A percentile compares a stretch with the other conserved stretches of the same genome.
These are phyloP conservation scores for Micractinium conductrix DNA, from an alignment of 139 green algal genomes.

Conservation along the genomic window DNA sequence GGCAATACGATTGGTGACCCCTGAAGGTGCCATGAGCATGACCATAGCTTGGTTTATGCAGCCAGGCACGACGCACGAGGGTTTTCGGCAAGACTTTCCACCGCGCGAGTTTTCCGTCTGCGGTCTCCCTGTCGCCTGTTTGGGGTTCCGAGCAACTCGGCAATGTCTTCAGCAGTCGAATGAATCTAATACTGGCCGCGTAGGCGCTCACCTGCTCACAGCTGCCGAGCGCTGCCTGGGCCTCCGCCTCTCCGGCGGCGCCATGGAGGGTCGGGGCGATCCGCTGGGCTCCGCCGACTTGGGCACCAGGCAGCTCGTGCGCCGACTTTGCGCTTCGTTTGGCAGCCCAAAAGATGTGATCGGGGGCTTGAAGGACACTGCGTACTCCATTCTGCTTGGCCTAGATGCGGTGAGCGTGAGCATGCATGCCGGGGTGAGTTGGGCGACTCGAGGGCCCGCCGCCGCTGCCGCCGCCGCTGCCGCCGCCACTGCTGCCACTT, in stretches of 20 bases:
- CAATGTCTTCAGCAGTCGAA: too few relatives aligned
- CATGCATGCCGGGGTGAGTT: too few relatives aligned
- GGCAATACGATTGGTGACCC: too few relatives aligned
- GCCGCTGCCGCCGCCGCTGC: not conserved
- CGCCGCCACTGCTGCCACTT: not conserved
- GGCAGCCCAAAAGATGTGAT: not conserved
- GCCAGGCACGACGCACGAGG: too few relatives aligned
- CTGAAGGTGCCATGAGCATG: too few relatives aligned
- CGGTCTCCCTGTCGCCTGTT: not conserved
- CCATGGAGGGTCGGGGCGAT: not conserved
- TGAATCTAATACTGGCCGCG: not conserved
- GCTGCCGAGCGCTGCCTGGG: not conserved
- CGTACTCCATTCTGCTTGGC: conserved; percentile 18
- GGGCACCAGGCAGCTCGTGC: not conserved
- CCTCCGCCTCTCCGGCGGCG: not conserved
- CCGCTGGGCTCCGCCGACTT: not conserved
- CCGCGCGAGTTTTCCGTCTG: too few relatives aligned
- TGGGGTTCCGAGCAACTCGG: not conserved
- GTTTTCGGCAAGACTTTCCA: too few relatives aligned
- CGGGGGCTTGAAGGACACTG: conserved; percentile 15
- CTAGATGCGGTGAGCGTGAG: conserved; percentile 1
- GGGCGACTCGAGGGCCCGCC: not conserved
- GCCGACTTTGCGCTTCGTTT: not conserved
- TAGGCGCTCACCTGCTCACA: too few relatives aligned
- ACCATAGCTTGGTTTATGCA: too few relatives aligned